phyloP scores from a whole-genome alignment of 805 yeast genomes.

The Wickerhamomyces tratensis region DNA sequence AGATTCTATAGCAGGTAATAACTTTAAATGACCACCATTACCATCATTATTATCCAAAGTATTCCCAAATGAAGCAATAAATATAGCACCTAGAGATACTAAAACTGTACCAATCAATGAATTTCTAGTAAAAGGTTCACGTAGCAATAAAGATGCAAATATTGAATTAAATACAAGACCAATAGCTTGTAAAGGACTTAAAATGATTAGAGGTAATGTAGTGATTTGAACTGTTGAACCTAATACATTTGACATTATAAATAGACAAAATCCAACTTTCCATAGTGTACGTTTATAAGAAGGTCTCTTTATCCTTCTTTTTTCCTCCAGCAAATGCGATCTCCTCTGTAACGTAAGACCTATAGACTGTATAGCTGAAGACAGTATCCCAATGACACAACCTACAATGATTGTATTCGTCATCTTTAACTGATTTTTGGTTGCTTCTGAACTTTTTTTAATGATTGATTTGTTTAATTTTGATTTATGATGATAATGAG shows the following conservation, averaged over 20 bases:
- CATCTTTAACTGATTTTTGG: neutral
- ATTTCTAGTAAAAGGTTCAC: constrained; percentile 53
- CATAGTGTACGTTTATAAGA: constrained; percentile 47
- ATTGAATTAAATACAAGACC: constrained; percentile 84
- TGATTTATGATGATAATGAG: too few species aligned
- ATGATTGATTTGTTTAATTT: too few species aligned
- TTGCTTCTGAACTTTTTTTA: too few species aligned
- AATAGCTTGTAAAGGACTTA: constrained; percentile 77
- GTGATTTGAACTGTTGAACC: constrained; percentile 82
- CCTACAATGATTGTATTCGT: constrained; percentile 36
- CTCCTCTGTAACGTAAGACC: constrained; percentile 79
- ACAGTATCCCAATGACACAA: constrained; percentile 58
- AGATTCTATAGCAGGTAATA: constrained; percentile 31
- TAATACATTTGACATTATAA: constrained; percentile 62
- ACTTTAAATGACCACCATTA: too few species aligned
- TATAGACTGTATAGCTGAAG: constrained; percentile 71
- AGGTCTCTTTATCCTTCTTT: constrained; percentile 18
- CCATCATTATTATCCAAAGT: constrained; percentile 30
- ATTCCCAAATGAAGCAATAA: constrained; percentile 68
- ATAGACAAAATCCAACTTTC: constrained; percentile 65
- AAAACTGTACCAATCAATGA: constrained; percentile 57
- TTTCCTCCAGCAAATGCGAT: constrained; percentile 47
- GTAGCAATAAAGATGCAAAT: constrained; percentile 55
- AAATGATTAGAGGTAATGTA: constrained; percentile 68
- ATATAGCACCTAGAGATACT: constrained; percentile 64